Evolutionary conservation across 257 asterid genomes (phyloP).

Genomic region (Ajuga chamaepitys): DNA sequence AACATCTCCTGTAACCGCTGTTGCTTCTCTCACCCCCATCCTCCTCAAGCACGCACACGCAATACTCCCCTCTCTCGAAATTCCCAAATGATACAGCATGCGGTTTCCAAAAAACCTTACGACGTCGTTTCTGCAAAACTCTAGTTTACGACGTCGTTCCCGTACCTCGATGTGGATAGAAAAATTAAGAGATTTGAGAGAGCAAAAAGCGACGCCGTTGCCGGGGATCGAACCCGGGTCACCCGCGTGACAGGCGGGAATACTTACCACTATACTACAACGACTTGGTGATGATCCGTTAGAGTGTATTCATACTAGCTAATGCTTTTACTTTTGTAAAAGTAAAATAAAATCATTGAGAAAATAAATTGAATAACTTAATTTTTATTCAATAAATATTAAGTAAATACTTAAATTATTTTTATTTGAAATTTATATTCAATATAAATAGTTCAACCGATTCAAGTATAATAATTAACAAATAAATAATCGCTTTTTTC

Average conservation of each 20-base stretch:
- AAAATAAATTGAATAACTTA: too few relatives aligned
- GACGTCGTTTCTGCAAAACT: not conserved
- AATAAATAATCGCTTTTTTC: too few relatives aligned
- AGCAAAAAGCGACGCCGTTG: conserved; percentile 41
- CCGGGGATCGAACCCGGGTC: conserved; percentile 99
- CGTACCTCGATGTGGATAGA: not conserved
- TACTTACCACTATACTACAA: conserved; percentile 98
- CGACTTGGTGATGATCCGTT: conserved; percentile 23
- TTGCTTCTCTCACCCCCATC: conserved; percentile 35
- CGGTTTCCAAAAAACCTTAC: too few relatives aligned
- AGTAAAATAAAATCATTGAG: too few relatives aligned
- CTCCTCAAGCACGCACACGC: not conserved
- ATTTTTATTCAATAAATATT: too few relatives aligned
- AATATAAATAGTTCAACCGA: too few relatives aligned
- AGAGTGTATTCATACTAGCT: too few relatives aligned
- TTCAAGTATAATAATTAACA: too few relatives aligned
- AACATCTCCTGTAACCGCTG: conserved; percentile 24
- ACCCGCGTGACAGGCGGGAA: conserved; percentile 95
- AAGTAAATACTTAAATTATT: too few relatives aligned
- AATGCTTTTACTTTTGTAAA: too few relatives aligned
- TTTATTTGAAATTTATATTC: too few relatives aligned
- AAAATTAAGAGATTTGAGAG: too few relatives aligned
- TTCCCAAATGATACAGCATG: conserved; percentile 1
- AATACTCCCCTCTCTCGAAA: not conserved
- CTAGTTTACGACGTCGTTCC: not conserved